Evolutionary conservation across 2,329 filamentous ascomycete genomes (phyloP), one percentile per base, ranked within the genome.

Genomic region (Alternaria longipes): DNA sequence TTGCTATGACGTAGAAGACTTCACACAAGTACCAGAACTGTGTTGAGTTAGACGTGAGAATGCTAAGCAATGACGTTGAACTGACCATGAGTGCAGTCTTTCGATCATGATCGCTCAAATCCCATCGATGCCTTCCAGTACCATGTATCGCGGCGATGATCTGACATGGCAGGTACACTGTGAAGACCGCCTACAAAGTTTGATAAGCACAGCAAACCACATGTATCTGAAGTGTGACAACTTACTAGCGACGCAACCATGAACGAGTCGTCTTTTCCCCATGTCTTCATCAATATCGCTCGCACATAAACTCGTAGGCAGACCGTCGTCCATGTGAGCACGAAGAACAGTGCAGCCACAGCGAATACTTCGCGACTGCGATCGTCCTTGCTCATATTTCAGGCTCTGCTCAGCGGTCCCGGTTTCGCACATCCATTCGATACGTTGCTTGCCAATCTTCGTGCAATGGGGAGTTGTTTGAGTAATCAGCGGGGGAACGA

Each of bases 1-100:
- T 84, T 5, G 81, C 78, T 56, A 84, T 71, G 8, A 83, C 81
- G 69, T 87, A 87, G 63, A 82, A 81, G n/a, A 84, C 74, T 66
- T 87, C 85, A 64, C 84, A 84, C n/a, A 87, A 79, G 76, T 83
- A 87, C 84, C 84, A 87, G 65, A 76, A 80, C 80, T 81, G 52
- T 9, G 9, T 32, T 5, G 2, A 8, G 65, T 74, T n/a, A 76
- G 62, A 11, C 59, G 28, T 32, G 47, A 32, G 26, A 1, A 11
- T 5, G 18, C 8, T 36, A 4, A 8, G 49, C 6, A 1, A 20
- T 20, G 18, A 9, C 9, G 7, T 6, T 5, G 1, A 5, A 63
- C 64, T 44, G 54, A 78, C 77, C 34, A 74, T 50, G 2, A 79
- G 60, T 26, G 76, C 76, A 28, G 54, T 75, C 44, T 63, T 64